phyloP scores from a whole-genome alignment of 1,139 yeast species.

The Diutina mesorugosa region DNA sequence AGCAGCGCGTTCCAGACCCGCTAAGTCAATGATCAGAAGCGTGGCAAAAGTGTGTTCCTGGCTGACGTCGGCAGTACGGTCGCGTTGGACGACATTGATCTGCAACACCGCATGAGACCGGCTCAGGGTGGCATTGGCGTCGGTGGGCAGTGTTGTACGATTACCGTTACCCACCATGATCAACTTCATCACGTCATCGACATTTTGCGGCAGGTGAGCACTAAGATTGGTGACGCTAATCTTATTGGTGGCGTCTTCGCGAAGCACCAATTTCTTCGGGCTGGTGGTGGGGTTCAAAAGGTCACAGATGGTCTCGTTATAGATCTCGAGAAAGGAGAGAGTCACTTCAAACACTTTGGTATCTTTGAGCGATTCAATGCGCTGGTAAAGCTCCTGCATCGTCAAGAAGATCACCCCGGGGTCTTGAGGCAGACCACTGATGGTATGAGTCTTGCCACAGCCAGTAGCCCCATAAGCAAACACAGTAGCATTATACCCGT shows the following conservation, averaged over 20 bases:
- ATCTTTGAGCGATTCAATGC: constrained; percentile 43
- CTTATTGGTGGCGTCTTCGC: constrained; percentile 60
- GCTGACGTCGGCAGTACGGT: constrained; percentile 47
- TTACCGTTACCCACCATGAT: constrained; percentile 60
- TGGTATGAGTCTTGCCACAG: constrained; percentile 94
- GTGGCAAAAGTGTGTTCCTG: constrained; percentile 53
- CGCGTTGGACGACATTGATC: constrained; percentile 53
- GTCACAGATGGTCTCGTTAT: constrained; percentile 81
- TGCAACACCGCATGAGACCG: constrained; percentile 90
- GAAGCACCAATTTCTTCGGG: constrained; percentile 35
- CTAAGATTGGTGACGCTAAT: constrained; percentile 70
- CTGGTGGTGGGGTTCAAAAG: constrained; percentile 46
- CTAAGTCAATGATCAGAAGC: constrained; percentile 48
- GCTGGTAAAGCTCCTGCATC: constrained; percentile 58
- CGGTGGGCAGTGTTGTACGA: constrained; percentile 78
- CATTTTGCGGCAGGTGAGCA: constrained; percentile 46
- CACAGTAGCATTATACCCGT: constrained; percentile 82
- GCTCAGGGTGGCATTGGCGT: constrained; percentile 81
- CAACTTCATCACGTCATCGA: constrained; percentile 73
- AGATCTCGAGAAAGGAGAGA: constrained; percentile 72
- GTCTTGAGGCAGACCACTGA: constrained; percentile 56
- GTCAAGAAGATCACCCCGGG: constrained; percentile 81
- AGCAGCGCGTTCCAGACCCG: constrained; percentile 92
- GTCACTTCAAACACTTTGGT: constrained; percentile 47
- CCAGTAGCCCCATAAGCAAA: constrained; percentile 99